A percentile compares a stretch with the other conserved stretches of the same genome.
phyloP scores from a whole-genome alignment of 2,329 filamentous ascomycete genomes.

The Dichotomopilus funicola region DNA sequence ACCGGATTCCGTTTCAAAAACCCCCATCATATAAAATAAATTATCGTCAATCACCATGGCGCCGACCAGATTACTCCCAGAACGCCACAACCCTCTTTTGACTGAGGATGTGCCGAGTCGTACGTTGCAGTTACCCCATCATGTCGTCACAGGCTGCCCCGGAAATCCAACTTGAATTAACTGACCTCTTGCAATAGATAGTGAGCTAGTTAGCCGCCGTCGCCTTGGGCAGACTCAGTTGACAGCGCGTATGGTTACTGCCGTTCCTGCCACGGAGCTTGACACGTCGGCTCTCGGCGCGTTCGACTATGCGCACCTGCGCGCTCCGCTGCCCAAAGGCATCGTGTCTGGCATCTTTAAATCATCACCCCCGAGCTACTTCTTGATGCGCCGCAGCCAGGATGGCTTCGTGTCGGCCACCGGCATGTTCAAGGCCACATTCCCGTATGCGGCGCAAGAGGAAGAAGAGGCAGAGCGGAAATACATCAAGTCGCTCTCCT shows the following conservation, averaged over 20 bases:
- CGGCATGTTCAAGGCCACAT: constrained; percentile 88
- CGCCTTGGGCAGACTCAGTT: constrained; percentile 91
- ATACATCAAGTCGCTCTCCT: constrained; percentile 75
- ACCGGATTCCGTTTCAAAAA: neutral
- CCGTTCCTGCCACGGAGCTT: constrained; percentile 63
- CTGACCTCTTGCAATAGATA: constrained; percentile 45
- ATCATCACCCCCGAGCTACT: constrained; percentile 84
- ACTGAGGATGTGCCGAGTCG: constrained; percentile 56
- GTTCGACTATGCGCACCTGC: constrained; percentile 94
- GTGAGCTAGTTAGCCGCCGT: constrained; percentile 72
- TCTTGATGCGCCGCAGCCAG: constrained; percentile 85
- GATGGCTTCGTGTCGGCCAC: constrained; percentile 82
- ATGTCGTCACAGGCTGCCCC: neutral
- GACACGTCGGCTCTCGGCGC: constrained; percentile 69
- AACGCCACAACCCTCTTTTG: constrained; percentile 60
- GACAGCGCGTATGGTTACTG: constrained; percentile 69
- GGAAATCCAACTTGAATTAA: neutral
- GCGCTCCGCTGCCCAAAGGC: constrained; percentile 85
- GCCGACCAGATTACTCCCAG: constrained; percentile 44
- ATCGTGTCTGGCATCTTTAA: constrained; percentile 91
- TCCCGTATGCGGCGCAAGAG: constrained; percentile 65
- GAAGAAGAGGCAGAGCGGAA: constrained; percentile 73
- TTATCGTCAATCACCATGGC: constrained; percentile 14
- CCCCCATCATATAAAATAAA: neutral
- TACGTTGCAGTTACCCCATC: constrained; percentile 33